Conservation (phyloP, 1,139 yeast species). For the Pichia sp. region DNA sequence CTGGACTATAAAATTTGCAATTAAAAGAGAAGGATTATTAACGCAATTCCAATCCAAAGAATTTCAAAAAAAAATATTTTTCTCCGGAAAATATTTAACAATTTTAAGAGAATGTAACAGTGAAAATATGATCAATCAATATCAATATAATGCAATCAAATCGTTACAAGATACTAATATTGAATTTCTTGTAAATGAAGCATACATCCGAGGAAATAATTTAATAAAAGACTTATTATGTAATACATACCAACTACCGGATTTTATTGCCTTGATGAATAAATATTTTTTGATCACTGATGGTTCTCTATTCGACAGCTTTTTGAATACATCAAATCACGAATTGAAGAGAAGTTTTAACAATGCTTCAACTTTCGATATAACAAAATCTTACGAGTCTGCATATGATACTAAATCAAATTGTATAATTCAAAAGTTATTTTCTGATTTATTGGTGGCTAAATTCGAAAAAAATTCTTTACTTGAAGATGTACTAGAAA, state of each 20-base stretch:
- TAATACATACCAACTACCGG: slow-evolving; percentile 52
- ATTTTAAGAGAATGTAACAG: slow-evolving; percentile 52
- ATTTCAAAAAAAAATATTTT: slow-evolving; percentile 57
- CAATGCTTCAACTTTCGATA: slow-evolving; percentile 34
- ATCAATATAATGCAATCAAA: slow-evolving; percentile 12
- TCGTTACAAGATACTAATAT: slow-evolving; percentile 56
- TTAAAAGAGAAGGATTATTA: slow-evolving; percentile 71
- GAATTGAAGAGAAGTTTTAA: slow-evolving; percentile 38
- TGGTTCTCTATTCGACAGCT: slow-evolving; percentile 43
- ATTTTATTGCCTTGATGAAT: slow-evolving; percentile 46
- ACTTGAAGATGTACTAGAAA: slow-evolving; percentile 51
- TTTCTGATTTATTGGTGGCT: slow-evolving; percentile 18
- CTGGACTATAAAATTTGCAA: slow-evolving; percentile 80
- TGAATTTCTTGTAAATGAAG: slow-evolving; percentile 51
- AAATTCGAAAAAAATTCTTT: slow-evolving; percentile 19
- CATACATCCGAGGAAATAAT: slow-evolving; percentile 65
- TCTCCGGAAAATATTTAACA: slow-evolving; percentile 82
- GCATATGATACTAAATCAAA: slow-evolving; percentile 15
- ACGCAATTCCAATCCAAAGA: slow-evolving; percentile 53
- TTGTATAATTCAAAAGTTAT: slow-evolving; percentile 13
- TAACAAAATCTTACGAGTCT: slow-evolving; percentile 26
- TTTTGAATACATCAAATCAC: slow-evolving; percentile 35
- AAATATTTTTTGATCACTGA: slow-evolving; percentile 50
- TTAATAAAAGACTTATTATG: slow-evolving; percentile 49
- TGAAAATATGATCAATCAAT: slow-evolving; percentile 26